Base-by-base conservation (phyloP, 805 yeast genomes). In the Yarrowia sp. region DNA sequence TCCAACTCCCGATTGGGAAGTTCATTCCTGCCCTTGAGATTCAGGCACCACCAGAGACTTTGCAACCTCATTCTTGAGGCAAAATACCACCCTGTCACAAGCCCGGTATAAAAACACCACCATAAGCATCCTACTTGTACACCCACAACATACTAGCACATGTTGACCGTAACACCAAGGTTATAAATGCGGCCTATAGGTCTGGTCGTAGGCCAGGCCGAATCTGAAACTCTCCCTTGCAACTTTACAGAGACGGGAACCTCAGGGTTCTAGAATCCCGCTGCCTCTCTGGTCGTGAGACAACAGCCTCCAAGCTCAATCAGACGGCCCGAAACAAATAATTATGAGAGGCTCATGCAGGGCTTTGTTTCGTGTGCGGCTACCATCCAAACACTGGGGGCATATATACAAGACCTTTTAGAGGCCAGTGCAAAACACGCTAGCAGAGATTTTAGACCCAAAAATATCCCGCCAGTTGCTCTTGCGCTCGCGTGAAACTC, bases 1-100 rank as follows among this genome's bases (percentile, higher is more conserved):
- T 49, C 8, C 56, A 52, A 36, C 41, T 22, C 59, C 59, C 12
- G 45, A 38, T 53, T 40, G 59, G 59, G 59, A 53, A 53, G 59
- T 22, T 16, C 12, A 38, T 38, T 36, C 58, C 43, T 8, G 42
- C 43, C 56, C 9, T 22, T 16, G 10, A 10, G 26, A 10, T 26
- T 35, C 55, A 49, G 56, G 58, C 43, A 53, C 42, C 42, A 52
- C 22, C n/a, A 19, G 10, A 45, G 36, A 26, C 32, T 26, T 26
- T 26, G 7, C 32, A 26, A 26, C 32, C 32, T 5, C 32, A 26
- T 26, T 26, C 32, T 26, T 5, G 32, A 26, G 4, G 7, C 4
- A 26, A 26, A 26, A 26, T 26, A 26, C 32, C 7, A 26, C 32
- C 7, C 7, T 26, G 32, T 5, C 32, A 26, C 32, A 26, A 5